Base-by-base conservation (phyloP, 148 eudicot genomes). In the Rhododendron griersonianum region DNA sequence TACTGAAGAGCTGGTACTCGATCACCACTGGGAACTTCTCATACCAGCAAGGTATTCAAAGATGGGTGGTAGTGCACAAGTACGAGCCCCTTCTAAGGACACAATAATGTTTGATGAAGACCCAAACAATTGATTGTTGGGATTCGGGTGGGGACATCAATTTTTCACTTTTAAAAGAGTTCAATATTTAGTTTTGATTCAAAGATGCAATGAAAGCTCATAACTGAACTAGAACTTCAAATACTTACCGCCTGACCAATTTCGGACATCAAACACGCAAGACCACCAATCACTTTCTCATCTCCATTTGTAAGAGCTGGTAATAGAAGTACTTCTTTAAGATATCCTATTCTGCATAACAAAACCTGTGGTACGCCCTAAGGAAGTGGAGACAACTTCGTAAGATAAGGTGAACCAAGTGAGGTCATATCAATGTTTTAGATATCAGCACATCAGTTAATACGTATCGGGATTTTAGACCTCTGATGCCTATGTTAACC, bases 171-270 rank as follows among this genome's bases (percentile, higher is more conserved):
- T 19, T 13, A 79, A 79, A 18, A n/a, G n/a, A 9, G 30, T 8
- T 28, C 25, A 47, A 80, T 80, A 80, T 35, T 53, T 81, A 53
- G 19, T 16, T 25, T 53, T 1, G 10, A 44, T 19, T 14, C 21
- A n/a, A 37, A 51, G 37, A 85, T 61, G 59, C 53, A 45, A 71
- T 16, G 53, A 74, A 51, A 82, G 55, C 53, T 71, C 9, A 39
- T 78, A 76, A 25, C 77, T 48, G 13, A 48, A 74, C 15, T 50
- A 50, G 45, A 53, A 45, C 11, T 61, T 25, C 7, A 85, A 63
- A 73, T 81, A 92, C 99, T 95, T 92, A 97, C 99, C 69, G 99
- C 96, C 90, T 97, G 99, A 85, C 99, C 99, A 91, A 92, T 95
- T 94, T 97, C 99, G 45, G 99, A 95, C 98, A 97, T 90, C 91